Conservation (phyloP, 306 rosid species). For the Acmispon strigosus region DNA sequence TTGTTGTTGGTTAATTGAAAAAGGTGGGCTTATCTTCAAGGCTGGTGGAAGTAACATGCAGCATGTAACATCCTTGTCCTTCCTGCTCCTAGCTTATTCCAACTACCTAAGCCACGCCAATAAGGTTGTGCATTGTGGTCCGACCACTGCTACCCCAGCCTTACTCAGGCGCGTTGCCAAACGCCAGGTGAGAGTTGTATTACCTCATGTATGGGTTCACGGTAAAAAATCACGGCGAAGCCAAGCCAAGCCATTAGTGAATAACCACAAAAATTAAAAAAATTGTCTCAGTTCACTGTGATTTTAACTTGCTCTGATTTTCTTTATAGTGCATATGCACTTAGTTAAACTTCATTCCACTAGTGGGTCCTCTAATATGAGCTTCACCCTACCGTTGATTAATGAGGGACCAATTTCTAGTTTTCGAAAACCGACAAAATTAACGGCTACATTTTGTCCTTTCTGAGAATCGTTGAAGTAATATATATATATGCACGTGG, state of each 20-base stretch:
- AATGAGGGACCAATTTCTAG: not conserved
- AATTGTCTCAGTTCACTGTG: too few species aligned
- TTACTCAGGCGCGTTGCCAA: constrained; percentile 63
- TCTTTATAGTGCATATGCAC: too few species aligned
- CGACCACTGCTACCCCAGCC: constrained; percentile 61
- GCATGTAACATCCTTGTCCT: constrained; percentile 90
- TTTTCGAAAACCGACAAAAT: constrained; percentile 28
- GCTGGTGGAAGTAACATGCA: constrained; percentile 99
- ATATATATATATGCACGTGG: constrained; percentile 10
- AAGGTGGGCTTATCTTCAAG: constrained; percentile 93
- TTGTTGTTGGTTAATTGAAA: constrained; percentile 1
- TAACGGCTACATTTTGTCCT: constrained; percentile 55
- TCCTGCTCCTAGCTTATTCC: constrained; percentile 73
- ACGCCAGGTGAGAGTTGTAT: constrained; percentile 52
- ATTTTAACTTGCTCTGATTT: too few species aligned
- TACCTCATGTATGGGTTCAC: too few species aligned
- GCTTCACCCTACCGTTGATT: not conserved
- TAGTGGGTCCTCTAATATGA: not conserved
- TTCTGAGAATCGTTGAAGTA: not conserved
- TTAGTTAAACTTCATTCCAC: not conserved
- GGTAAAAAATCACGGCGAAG: too few species aligned
- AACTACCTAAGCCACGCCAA: constrained; percentile 93
- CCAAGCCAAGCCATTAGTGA: too few species aligned
- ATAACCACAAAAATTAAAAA: too few species aligned
- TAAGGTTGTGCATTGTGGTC: constrained; percentile 78